Conservation (phyloP, 1,284 basidiomycete species). For the Trichosporon sp. region DNA sequence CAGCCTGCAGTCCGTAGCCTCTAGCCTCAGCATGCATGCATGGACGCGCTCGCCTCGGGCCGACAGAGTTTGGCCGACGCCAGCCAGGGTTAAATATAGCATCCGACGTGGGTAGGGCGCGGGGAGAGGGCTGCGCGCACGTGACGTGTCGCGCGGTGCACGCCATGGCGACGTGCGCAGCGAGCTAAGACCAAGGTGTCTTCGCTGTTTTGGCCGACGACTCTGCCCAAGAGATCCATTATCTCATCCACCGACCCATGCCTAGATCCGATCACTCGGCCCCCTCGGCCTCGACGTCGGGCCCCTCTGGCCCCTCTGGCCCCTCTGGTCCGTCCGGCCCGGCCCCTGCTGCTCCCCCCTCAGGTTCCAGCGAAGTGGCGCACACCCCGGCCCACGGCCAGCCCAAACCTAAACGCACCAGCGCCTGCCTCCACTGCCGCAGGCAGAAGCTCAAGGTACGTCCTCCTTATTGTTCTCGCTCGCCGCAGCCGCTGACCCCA, state of each 20-base stretch:
- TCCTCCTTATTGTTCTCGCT: background rate
- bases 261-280: slow-evolving; percentile 2
- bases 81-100: background rate
- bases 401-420: slow-evolving; percentile 12
- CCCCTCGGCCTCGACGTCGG: background rate
- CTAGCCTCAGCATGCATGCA: background rate
- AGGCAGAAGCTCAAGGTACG: slow-evolving; percentile 23
- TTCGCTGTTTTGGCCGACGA: slow-evolving; percentile 2
- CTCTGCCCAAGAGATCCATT: background rate
- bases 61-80: background rate
- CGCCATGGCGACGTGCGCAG: background rate
- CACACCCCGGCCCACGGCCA: background rate
- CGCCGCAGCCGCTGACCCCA: slow-evolving; percentile 2
- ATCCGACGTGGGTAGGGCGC: background rate
- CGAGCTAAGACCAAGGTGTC: background rate
- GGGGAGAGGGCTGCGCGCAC: background rate
- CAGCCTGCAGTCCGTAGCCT: too few species aligned
- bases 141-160: background rate
- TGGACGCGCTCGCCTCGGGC: too few species aligned
- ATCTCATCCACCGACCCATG: background rate
- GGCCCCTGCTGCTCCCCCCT: background rate
- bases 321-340: background rate
- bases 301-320: background rate
- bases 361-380: background rate
- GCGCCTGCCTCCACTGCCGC: slow-evolving; percentile 22